Conservation (phyloP, 208 protist genomes). For the Tritrichomonas musculus region DNA sequence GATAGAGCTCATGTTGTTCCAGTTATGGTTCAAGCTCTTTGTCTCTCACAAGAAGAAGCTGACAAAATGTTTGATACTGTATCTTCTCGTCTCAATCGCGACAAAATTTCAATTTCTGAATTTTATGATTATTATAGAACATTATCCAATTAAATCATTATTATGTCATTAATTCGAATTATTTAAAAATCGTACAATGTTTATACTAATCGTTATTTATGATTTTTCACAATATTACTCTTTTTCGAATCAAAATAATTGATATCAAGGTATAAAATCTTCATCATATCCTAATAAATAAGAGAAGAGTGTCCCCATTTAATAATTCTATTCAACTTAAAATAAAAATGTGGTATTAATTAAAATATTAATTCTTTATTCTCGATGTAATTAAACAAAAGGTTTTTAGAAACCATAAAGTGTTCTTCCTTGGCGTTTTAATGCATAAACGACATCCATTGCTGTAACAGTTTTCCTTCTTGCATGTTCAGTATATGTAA, state of each 20-base stretch:
- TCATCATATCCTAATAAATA: too few relatives aligned
- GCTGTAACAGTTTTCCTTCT: conserved; percentile 80
- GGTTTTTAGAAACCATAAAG: conserved; percentile 72
- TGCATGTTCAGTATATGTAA: conserved; percentile 85
- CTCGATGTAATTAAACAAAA: too few relatives aligned
- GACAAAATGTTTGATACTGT: conserved; percentile 2
- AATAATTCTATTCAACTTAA: too few relatives aligned
- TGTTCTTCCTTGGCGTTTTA: conserved; percentile 80
- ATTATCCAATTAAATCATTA: background rate
- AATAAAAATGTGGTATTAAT: too few relatives aligned
- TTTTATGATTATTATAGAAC: background rate
- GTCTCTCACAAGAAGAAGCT: background rate
- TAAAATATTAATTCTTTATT: too few relatives aligned
- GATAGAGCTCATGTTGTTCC: conserved; percentile 7
- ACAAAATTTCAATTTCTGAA: background rate
- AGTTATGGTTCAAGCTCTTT: background rate
- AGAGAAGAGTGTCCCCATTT: too few relatives aligned
- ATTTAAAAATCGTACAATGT: too few relatives aligned
- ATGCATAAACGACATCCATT: conserved; percentile 83
- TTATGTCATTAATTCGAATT: too few relatives aligned
- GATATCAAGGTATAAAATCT: too few relatives aligned
- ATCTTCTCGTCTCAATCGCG: background rate
- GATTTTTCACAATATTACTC: too few relatives aligned
- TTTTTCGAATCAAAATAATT: too few relatives aligned
- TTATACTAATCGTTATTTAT: too few relatives aligned